Evolutionary conservation across 345 rosid species (phyloP).

Genomic region (Arabidopsis suecica): DNA sequence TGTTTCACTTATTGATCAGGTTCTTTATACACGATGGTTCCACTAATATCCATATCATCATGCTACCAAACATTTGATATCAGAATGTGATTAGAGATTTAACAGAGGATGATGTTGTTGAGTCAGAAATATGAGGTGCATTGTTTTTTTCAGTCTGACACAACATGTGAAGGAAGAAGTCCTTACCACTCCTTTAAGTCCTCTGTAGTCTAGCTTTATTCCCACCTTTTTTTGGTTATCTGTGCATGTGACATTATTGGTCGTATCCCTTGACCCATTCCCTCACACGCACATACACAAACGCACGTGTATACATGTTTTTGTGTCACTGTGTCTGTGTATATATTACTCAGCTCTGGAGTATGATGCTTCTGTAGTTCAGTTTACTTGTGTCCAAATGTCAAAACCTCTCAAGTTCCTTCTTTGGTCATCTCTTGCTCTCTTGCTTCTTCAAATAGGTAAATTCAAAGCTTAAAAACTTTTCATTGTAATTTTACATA

Average conservation of each 20-base stretch:
- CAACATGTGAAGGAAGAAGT: constrained; percentile 39
- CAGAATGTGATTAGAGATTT: constrained; percentile 12
- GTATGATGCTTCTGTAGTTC: constrained; percentile 10
- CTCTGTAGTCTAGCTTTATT: constrained; percentile 29
- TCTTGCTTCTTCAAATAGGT: constrained; percentile 38
- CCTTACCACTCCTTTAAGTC: constrained; percentile 28
- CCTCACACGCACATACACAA: constrained; percentile 14
- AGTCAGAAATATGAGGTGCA: constrained; percentile 20
- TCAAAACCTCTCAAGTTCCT: constrained; percentile 31
- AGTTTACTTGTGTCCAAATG: constrained; percentile 29
- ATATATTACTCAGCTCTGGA: constrained; percentile 18
- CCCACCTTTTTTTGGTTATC: constrained; percentile 33
- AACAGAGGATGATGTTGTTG: background rate
- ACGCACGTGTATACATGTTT: constrained; percentile 7
- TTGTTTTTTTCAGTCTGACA: constrained; percentile 44
- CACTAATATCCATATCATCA: background rate
- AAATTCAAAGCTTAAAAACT: background rate
- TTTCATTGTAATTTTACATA: background rate
- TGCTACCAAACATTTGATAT: background rate
- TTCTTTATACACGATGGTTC: background rate
- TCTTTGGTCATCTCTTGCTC: constrained; percentile 36
- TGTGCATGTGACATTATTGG: constrained; percentile 45
- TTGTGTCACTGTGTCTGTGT: background rate
- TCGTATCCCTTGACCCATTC: constrained; percentile 39
- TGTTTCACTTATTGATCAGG: background rate